These are phyloP conservation scores for Hypoxylon sp. DNA, from an alignment of 2,329 filamentous ascomycete species.

Conservation along the genomic window DNA sequence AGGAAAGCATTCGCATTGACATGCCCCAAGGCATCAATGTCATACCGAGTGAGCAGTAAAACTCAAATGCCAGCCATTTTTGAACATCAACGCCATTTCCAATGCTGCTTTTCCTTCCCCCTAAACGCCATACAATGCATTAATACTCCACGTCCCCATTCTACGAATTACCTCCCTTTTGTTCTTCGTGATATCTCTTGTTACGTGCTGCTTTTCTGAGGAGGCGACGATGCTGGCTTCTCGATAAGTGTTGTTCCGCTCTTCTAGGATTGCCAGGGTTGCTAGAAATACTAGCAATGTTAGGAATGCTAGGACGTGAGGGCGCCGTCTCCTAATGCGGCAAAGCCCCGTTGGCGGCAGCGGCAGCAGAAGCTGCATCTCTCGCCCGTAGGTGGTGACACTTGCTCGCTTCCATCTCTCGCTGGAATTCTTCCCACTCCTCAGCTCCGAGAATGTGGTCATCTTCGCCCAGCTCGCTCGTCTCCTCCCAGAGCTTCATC, in stretches of 20 bases:
- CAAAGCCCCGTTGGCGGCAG: slow-evolving; percentile 32
- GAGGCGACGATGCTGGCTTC: background rate
- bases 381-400: slow-evolving; percentile 38
- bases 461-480: slow-evolving; percentile 88
- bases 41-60: background rate
- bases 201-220: background rate
- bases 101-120: slow-evolving; percentile 23
- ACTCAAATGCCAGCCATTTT: background rate
- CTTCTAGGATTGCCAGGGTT: background rate
- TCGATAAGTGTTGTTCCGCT: background rate
- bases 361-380: slow-evolving; percentile 16
- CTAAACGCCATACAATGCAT: slow-evolving; percentile 34
- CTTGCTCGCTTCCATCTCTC: slow-evolving; percentile 31
- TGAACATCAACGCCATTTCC: slow-evolving; percentile 11
- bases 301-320: slow-evolving; percentile 8
- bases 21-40: background rate
- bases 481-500: slow-evolving; percentile 87
- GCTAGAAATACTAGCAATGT: background rate
- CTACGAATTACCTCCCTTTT: background rate
- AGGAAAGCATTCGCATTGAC: background rate
- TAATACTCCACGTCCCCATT: background rate
- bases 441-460: slow-evolving; percentile 84
- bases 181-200: background rate
- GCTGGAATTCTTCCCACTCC: slow-evolving; percentile 69
- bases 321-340: slow-evolving; percentile 36